Conservation (phyloP, 495 filamentous ascomycete species). For the Xylaria palmicola region DNA sequence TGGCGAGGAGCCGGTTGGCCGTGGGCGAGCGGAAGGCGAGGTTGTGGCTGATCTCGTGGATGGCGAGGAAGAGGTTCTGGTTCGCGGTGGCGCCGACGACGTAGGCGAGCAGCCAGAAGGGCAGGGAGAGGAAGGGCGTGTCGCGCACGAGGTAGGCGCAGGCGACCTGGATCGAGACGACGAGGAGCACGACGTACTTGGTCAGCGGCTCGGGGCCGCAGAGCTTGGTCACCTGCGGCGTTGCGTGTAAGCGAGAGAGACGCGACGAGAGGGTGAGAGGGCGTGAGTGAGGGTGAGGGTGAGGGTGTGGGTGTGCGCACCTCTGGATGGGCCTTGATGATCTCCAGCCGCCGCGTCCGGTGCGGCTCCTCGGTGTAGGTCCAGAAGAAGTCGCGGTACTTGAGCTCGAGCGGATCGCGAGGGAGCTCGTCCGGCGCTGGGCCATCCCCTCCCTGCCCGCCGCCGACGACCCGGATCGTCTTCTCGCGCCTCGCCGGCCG, state of each 20-base stretch:
- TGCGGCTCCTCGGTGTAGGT: constrained; percentile 99
- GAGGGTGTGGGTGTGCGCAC: constrained; percentile 43
- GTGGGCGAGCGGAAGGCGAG: constrained; percentile 85
- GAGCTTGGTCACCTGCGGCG: constrained; percentile 82
- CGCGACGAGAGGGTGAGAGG: not conserved
- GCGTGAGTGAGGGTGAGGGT: not conserved
- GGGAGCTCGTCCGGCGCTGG: constrained; percentile 17
- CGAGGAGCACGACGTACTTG: constrained; percentile 84
- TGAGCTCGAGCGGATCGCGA: constrained; percentile 39
- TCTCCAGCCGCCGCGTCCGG: constrained; percentile 81
- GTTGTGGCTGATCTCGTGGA: constrained; percentile 99
- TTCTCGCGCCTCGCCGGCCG: constrained; percentile 21
- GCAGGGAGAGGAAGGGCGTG: constrained; percentile 76
- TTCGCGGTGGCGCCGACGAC: constrained; percentile 93
- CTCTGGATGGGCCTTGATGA: constrained; percentile 98
- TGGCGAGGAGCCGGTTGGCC: constrained; percentile 81
- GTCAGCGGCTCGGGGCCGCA: constrained; percentile 96
- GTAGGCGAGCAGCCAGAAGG: constrained; percentile 84
- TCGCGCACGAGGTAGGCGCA: constrained; percentile 79
- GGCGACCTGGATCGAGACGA: constrained; percentile 77
- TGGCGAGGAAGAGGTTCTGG: constrained; percentile 98
- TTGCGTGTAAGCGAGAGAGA: constrained; percentile 15
- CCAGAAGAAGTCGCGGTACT: constrained; percentile 68
- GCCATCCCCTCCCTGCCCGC: constrained; percentile 23
- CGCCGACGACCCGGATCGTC: constrained; percentile 21